Evolutionary conservation across 2,329 filamentous ascomycete species (phyloP).

Genomic region (Cladophialophora immunda): DNA sequence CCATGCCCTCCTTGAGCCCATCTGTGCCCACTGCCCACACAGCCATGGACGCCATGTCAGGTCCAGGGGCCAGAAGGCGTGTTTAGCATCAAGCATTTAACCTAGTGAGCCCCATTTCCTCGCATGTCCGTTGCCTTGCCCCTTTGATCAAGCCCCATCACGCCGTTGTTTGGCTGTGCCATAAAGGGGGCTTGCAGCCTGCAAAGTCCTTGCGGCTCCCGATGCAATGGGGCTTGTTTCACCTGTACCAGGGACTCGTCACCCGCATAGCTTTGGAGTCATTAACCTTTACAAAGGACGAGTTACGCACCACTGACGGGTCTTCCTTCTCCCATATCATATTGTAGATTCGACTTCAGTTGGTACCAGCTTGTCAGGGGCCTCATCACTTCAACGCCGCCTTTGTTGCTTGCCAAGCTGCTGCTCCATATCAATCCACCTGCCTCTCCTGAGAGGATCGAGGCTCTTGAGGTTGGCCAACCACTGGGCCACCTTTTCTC

Average conservation of each 20-base stretch:
- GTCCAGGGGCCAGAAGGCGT: background rate
- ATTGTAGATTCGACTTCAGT: background rate
- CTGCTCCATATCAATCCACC: constrained; percentile 76
- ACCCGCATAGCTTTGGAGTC: background rate
- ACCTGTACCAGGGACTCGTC: constrained; percentile 2
- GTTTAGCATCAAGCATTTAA: constrained; percentile 2
- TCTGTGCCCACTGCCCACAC: too few species aligned
- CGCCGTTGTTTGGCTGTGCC: constrained; percentile 17
- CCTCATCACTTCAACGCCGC: background rate
- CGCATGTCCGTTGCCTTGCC: constrained; percentile 7
- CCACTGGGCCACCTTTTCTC: constrained; percentile 63
- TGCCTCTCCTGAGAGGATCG: constrained; percentile 76
- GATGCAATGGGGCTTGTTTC: constrained; percentile 4
- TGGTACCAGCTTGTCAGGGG: background rate
- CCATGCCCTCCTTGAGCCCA: background rate
- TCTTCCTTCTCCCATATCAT: background rate
- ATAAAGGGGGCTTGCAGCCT: constrained; percentile 15
- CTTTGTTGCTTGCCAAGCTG: constrained; percentile 9
- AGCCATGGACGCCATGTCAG: too few species aligned
- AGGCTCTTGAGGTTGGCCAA: constrained; percentile 71
- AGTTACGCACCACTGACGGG: background rate
- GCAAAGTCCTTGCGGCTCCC: constrained; percentile 7
- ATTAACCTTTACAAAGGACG: background rate
- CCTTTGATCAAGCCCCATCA: constrained; percentile 1
- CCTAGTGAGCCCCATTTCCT: constrained; percentile 1